Evolutionary conservation across 176 grass and related monocot genomes (phyloP), one percentile per base, ranked within the genome.

Genomic region (Rhynchospora breviuscula): DNA sequence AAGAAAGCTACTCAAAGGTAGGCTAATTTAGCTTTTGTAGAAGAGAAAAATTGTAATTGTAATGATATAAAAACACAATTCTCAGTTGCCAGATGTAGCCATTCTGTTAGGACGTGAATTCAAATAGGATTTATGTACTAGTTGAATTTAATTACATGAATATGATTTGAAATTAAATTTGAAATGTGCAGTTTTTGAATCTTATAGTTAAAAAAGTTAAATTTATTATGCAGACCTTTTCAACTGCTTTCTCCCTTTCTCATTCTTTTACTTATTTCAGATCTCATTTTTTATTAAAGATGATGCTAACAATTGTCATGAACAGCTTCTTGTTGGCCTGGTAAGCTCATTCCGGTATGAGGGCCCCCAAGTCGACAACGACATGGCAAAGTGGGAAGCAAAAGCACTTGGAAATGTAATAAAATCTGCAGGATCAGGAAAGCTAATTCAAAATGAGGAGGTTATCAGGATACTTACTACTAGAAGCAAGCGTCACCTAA

Each of bases 401-500:
- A 86, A 60, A 74, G 73, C 60, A 52, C 89, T 97, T n/a, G 84
- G 23, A 43, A 62, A 51, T 51, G 85, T 84, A 10, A 81, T 88
- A 40, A 91, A 80, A 80, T 64, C 45, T 45, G 47, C 81, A 8
- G 77, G 72, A 31, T 8, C 19, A 19, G 66, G 51, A 13, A 82
- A 83, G 15, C 54, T 85, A 52, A 75, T 82, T 25, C 85, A 87
- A 81, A 73, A 90, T 77, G 85, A 89, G 59, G 79, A 73, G 69
- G 69, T 90, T 46, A 84, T 90, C 49, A 84, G 94, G 68, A 88
- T 94, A 53, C 80, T 97, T 35, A 67, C 88, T 59, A 92, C 94
- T 7, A 90, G 91, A 83, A 94, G 94, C 91, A 97, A 94, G 86
- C 72, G 48, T 6, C 91, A 97, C 88, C 88, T 97, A 65, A 58